Evolutionary conservation across 2,329 filamentous ascomycete species (phyloP), one percentile per base, ranked within the genome.

Genomic region (Ophiocordyceps camponoti-floridani): DNA sequence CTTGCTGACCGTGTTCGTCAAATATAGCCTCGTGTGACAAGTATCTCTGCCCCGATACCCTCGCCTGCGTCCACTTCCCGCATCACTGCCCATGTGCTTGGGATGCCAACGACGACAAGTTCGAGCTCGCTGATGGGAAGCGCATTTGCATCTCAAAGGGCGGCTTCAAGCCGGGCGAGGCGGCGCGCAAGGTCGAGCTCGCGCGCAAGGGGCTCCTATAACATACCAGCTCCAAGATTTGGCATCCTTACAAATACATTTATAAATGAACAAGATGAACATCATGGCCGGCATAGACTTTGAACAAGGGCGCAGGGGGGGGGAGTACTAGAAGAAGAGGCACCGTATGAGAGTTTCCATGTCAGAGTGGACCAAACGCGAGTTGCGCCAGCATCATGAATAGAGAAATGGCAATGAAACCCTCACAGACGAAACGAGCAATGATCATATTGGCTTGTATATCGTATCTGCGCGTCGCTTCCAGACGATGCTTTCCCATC

Each of bases 61-160:
- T 98, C 48, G 84, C 88, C 33, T 98, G 91, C 67, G 91, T 98
- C 7, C 82, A 93, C 60, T 91, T 94, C 66, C 88, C 91, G 1
- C 89, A 96, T 61, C 91, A 98, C 64, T 98, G 91, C 63, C 91
- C 91, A 27, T 98, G 91, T 65, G 72, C 86, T 2, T 94, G 82
- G 67, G 79, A 82, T 1, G 64, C 69, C 9, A 68, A 82, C 49
- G 79, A 89, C 57, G 84, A 89, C 52, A 91, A 91, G 58, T 75
- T 86, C 50, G 84, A 83, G 61, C 55, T 79, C 28, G 75, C 70
- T 5, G 82, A 88, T 4, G 84, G 84, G 0, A 76, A 77, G 52
- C 73, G 81, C 38, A 67, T 87, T 42, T 91, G 84, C 55, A 68
- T 82, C 1, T 84, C 78, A 41, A 85, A 79, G 55, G 82, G 83